Percentiles rank a stretch among this genome's conserved stretches.
phyloP scores from a whole-genome alignment of 257 asterid species.

The Gentiana dahurica region DNA sequence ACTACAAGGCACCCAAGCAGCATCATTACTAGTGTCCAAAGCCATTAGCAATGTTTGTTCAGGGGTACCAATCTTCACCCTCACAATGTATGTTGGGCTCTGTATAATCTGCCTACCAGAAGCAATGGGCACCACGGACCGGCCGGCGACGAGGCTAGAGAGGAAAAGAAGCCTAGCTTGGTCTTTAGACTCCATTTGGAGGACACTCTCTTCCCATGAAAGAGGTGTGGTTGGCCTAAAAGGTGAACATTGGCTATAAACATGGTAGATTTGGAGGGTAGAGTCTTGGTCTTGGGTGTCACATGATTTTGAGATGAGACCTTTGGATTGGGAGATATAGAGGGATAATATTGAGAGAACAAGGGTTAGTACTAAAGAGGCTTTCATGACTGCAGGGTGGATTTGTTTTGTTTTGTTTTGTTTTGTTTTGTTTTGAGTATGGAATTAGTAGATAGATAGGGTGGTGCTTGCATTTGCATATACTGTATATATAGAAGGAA shows the following conservation, averaged over 20 bases:
- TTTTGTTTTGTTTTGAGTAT: neutral
- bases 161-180: conserved; percentile 41
- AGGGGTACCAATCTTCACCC: conserved; percentile 64
- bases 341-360: conserved; percentile 20
- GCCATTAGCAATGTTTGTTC: conserved; percentile 55
- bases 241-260: conserved; percentile 64
- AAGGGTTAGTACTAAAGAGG: neutral
- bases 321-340: conserved; percentile 19
- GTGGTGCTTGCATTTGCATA: neutral
- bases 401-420: neutral
- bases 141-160: conserved; percentile 55
- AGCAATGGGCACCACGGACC: conserved; percentile 54
- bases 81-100: conserved; percentile 63
- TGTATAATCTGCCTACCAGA: conserved; percentile 57
- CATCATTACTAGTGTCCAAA: conserved; percentile 73
- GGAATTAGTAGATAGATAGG: no score
- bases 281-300: conserved; percentile 26
- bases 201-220: conserved; percentile 57
- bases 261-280: conserved; percentile 51
- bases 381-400: conserved; percentile 3
- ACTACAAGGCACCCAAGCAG: conserved; percentile 71
- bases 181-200: conserved; percentile 65
- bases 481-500: neutral
- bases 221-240: conserved; percentile 24
- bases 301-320: conserved; percentile 22